Evolutionary conservation across 371 early-diverging fungal species (phyloP), one percentile per base, ranked within the genome.

Genomic region (Saksenaea vasiformis): DNA sequence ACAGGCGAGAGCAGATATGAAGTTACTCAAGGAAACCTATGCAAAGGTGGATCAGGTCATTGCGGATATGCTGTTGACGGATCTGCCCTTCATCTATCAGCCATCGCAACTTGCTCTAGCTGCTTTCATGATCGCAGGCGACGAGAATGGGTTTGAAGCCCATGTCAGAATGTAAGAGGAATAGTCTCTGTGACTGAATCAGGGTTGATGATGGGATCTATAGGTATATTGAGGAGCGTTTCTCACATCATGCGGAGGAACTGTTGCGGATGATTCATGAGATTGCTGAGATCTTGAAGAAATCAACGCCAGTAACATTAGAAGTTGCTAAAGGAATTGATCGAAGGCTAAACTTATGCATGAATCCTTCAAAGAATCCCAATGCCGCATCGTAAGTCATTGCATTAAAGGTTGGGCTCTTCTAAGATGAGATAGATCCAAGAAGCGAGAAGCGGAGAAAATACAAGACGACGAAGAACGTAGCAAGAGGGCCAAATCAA

Each of bases 91-190:
- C 64, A 74, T 90, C 22, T 93, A 92, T 69, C 89, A 87, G 68
- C 93, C 96, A 9, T 83, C 93, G 0, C 96, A 95, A 75, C 87
- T 96, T 22, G 95, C 94, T 3, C 57, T 95, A 56, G 93, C 90
- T 7, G 90, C 91, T 27, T 81, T 91, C 66, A 70, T 84, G 62
- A 70, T 90, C 34, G 93, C 95, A 5, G 83, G 90, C 17, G 74
- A 72, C 56, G 72, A 83, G n/a, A 74, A 74, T 35, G 82, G 82
- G 35, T 80, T 87, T 56, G 84, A 82, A 24, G 68, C 75, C 27
- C 85, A 84, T 38, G 60, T 82, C 43, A 71, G 74, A 39, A 69
- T 63, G 77, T 80, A 72, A 55, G 51, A 14, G 37, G 0, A 51
- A 57, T 56, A 69, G 68, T 36, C 70, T 65, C 35, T 69, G 63